These are phyloP conservation scores for Nitzschia sp. DNA, from an alignment of 108 stramenopile species.

Conservation along the genomic window DNA sequence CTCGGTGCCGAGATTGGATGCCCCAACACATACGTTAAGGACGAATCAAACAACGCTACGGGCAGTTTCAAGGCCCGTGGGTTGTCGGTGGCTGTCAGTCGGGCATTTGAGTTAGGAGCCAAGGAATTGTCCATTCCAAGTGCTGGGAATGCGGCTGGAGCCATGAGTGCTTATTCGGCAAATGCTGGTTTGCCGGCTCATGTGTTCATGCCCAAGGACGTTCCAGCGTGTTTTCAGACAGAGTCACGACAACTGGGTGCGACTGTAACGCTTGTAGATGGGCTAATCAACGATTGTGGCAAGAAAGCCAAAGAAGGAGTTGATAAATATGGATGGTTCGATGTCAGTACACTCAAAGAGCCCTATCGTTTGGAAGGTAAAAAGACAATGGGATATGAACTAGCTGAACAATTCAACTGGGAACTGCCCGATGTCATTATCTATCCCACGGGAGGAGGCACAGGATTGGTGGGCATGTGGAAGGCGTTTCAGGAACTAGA, in stretches of 20 bases:
- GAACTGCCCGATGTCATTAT: conserved; percentile 30
- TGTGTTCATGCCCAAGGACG: conserved; percentile 27
- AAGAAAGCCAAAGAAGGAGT: conserved; percentile 10
- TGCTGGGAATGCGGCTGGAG: conserved; percentile 27
- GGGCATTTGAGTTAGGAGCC: conserved; percentile 24
- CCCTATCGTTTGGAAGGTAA: conserved; percentile 37
- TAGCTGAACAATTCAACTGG: conserved; percentile 32
- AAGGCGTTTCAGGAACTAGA: conserved; percentile 32
- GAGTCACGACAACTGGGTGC: conserved; percentile 23
- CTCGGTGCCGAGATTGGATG: conserved; percentile 22
- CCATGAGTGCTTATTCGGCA: conserved; percentile 28
- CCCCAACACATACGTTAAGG: conserved; percentile 26
- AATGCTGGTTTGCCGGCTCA: conserved; percentile 16
- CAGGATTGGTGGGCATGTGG: conserved; percentile 39
- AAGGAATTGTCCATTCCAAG: conserved; percentile 23
- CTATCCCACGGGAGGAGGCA: conserved; percentile 39
- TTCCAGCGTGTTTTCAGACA: conserved; percentile 1
- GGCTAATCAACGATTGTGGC: conserved; percentile 37
- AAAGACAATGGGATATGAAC: conserved; percentile 35
- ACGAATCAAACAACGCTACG: conserved; percentile 28
- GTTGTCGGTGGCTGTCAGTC: conserved; percentile 24
- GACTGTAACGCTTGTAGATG: conserved; percentile 15
- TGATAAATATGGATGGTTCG: conserved; percentile 19
- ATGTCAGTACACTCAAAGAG: conserved; percentile 31
- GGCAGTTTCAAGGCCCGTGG: conserved; percentile 39